Conservation (phyloP, 306 rosid species). For the Hippophae gyantsensis region DNA sequence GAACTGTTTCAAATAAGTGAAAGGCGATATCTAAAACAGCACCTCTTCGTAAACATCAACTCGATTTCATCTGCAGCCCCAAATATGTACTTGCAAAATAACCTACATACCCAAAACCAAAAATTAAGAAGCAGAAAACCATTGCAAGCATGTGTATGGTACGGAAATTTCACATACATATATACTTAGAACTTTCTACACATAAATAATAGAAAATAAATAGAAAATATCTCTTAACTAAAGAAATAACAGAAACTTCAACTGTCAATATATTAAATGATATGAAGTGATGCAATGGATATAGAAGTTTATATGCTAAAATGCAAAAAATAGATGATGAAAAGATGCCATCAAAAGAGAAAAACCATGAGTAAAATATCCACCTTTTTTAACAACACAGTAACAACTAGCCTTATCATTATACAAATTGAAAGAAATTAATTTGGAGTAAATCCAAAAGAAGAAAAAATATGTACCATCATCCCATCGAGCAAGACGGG, state of each 20-base stretch:
- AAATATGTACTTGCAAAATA: conserved; percentile 18
- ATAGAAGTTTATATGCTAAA: too few relatives aligned
- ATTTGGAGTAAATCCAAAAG: not conserved
- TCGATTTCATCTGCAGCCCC: conserved; percentile 25
- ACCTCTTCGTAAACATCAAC: conserved; percentile 26
- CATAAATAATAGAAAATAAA: too few relatives aligned
- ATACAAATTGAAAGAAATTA: not conserved
- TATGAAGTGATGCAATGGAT: too few relatives aligned
- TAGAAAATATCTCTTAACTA: not conserved
- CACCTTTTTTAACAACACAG: too few relatives aligned
- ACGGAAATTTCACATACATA: not conserved
- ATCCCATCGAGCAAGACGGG: conserved; percentile 63
- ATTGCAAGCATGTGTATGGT: not conserved
- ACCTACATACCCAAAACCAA: conserved; percentile 4
- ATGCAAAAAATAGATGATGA: too few relatives aligned
- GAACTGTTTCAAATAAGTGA: not conserved
- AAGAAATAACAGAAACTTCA: not conserved
- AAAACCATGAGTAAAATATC: too few relatives aligned
- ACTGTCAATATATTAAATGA: not conserved
- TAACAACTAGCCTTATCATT: too few relatives aligned
- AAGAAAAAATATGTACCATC: conserved; percentile 31
- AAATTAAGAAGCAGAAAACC: not conserved
- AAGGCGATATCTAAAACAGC: not conserved
- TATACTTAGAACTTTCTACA: not conserved
- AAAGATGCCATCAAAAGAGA: too few relatives aligned